phyloP scores from a whole-genome alignment of 768 basidiomycete genomes.

The Lactarius hengduanensis region DNA sequence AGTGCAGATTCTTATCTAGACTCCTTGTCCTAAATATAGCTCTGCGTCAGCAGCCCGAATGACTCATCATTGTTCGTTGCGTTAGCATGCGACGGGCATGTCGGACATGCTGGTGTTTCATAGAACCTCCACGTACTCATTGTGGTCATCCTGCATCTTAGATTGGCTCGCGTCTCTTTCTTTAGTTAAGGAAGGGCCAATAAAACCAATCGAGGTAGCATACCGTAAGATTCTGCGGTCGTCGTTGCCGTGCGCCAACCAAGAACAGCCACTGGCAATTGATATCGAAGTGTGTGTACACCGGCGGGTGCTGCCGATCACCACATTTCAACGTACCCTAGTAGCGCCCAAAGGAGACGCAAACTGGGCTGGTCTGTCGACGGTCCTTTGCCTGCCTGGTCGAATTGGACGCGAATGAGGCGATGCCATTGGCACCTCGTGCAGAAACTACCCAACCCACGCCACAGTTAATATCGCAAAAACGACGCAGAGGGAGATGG shows the following conservation, averaged over 20 bases:
- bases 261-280: neutral
- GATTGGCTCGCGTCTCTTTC: neutral
- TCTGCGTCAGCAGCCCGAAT: no score
- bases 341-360: neutral
- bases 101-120: no score
- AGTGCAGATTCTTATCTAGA: no score
- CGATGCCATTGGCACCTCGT: neutral
- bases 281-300: conserved; percentile 37
- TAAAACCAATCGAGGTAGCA: neutral
- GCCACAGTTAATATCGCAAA: neutral
- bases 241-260: neutral
- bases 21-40: no score
- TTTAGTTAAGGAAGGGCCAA: neutral
- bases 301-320: conserved; percentile 51
- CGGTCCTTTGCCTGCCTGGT: conserved; percentile 52
- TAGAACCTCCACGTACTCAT: neutral
- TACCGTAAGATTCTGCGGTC: neutral
- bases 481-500: no score
- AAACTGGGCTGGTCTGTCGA: conserved; percentile 34
- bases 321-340: conserved; percentile 44
- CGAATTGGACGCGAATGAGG: conserved; percentile 60
- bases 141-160: neutral
- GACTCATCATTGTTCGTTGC: no score
- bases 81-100: no score
- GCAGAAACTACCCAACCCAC: neutral